phyloP scores from a whole-genome alignment of 1,284 basidiomycete species.

The Leccinum subspadiceum region DNA sequence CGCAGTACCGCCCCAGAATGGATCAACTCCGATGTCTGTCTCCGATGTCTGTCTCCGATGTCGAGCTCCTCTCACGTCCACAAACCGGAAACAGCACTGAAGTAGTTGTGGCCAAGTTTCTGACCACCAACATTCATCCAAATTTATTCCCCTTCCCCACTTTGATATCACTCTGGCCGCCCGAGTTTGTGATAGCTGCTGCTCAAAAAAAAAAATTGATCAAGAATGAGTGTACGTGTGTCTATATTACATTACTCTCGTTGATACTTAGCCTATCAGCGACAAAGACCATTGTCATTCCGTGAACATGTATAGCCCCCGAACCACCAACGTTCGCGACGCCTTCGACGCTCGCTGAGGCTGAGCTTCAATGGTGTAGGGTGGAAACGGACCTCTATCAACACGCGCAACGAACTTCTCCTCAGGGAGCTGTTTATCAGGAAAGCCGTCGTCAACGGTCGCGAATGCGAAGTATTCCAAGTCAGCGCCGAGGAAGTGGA shows the following conservation, averaged over 20 bases:
- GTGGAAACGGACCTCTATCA: conserved; percentile 45
- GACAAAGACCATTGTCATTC: conserved; percentile 52
- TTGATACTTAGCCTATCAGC: conserved; percentile 21
- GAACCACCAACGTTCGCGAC: conserved; percentile 58
- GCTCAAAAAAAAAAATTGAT: conserved; percentile 61
- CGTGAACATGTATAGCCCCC: conserved; percentile 46
- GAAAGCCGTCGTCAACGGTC: conserved; percentile 82
- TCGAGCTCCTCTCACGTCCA: conserved; percentile 88
- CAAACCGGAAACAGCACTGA: conserved; percentile 98
- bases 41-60: conserved; percentile 58
- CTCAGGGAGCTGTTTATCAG: conserved; percentile 85
- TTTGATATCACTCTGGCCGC: no score
- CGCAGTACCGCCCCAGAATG: conserved; percentile 89
- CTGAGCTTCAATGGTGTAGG: conserved; percentile 69
- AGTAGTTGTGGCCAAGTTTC: conserved; percentile 84
- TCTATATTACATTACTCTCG: not conserved
- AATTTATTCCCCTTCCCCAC: no score
- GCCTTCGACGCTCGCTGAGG: conserved; percentile 76
- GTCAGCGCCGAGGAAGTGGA: conserved; percentile 89
- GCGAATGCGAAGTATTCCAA: conserved; percentile 70
- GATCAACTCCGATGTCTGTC: conserved; percentile 96
- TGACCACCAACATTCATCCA: no score
- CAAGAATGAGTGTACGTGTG: conserved; percentile 52
- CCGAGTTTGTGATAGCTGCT: conserved; percentile 86
- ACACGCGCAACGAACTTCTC: conserved; percentile 73